phyloP scores from a whole-genome alignment of 1,139 yeast genomes.

The Pichia terricola region DNA sequence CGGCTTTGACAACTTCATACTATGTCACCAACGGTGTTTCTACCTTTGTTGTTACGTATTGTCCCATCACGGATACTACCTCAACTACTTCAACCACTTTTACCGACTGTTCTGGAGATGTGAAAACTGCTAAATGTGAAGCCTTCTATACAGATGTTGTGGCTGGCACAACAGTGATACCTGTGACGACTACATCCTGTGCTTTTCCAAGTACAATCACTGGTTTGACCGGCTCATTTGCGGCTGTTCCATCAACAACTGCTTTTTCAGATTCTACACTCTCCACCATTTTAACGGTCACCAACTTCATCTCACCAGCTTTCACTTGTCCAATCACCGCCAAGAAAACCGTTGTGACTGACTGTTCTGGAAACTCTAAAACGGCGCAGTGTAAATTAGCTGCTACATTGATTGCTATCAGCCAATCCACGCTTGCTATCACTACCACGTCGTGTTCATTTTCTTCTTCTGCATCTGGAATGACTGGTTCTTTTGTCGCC shows the following conservation, averaged over 20 bases:
- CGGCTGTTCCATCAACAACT: not conserved
- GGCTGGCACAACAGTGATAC: not conserved
- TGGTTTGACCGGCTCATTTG: not conserved
- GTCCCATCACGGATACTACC: conserved; percentile 14
- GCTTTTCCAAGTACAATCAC: not conserved
- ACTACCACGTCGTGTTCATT: not conserved
- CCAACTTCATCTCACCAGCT: conserved; percentile 7
- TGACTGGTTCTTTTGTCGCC: not conserved
- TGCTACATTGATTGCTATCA: not conserved
- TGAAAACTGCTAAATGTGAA: not conserved
- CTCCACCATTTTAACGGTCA: conserved; percentile 6
- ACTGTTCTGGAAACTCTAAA: conserved; percentile 8
- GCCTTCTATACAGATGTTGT: not conserved
- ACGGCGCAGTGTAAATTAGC: not conserved
- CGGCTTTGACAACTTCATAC: conserved; percentile 3
- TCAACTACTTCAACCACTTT: not conserved
- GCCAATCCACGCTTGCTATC: not conserved
- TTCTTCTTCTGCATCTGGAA: not conserved
- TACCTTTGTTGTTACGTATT: conserved; percentile 14
- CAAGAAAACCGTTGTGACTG: conserved; percentile 13
- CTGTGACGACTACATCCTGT: not conserved
- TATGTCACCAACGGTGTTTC: conserved; percentile 12
- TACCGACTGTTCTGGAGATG: not conserved
- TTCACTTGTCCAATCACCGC: conserved; percentile 9
- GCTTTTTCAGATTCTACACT: not conserved